phyloP scores from a whole-genome alignment of 2,329 filamentous ascomycete genomes.

The Diaporthe citrichinensis region DNA sequence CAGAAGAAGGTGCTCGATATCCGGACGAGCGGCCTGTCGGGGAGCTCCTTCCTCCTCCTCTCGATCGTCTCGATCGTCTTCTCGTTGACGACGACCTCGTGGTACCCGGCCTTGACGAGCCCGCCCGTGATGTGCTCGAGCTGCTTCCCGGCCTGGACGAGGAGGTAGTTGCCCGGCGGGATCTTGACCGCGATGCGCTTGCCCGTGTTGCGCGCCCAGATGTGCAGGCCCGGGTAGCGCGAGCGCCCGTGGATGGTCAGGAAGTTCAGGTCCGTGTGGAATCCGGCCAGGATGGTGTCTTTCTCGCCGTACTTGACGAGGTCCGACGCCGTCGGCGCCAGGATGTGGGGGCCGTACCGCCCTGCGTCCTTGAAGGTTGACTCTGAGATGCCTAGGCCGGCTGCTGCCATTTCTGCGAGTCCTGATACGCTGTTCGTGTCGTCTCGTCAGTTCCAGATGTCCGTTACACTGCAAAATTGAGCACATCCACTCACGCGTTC shows the following conservation, averaged over 20 bases:
- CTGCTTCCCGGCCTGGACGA: constrained; percentile 75
- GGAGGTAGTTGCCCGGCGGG: constrained; percentile 68
- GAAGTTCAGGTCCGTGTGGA: constrained; percentile 76
- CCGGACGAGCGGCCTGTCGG: constrained; percentile 66
- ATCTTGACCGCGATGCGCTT: constrained; percentile 71
- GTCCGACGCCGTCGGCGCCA: constrained; percentile 73
- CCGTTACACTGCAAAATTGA: not conserved
- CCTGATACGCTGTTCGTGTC: constrained; percentile 60
- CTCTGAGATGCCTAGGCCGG: constrained; percentile 67
- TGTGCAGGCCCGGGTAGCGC: constrained; percentile 72
- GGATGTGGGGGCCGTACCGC: constrained; percentile 71
- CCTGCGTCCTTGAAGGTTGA: constrained; percentile 69
- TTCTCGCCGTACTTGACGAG: constrained; percentile 65
- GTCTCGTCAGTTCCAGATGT: not conserved
- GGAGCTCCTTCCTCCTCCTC: constrained; percentile 56
- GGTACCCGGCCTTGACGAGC: constrained; percentile 72
- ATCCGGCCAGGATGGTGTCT: constrained; percentile 73
- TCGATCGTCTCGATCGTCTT: constrained; percentile 64
- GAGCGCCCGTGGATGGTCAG: constrained; percentile 75
- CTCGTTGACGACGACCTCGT: constrained; percentile 73
- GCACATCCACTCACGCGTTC: constrained; percentile 61
- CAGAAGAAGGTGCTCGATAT: constrained; percentile 75
- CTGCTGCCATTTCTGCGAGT: constrained; percentile 71
- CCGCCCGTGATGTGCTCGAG: constrained; percentile 73
- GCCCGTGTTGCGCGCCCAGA: constrained; percentile 75